Evolutionary conservation across 2,329 filamentous ascomycete species (phyloP).

Genomic region (Cryphonectria radicalis): DNA sequence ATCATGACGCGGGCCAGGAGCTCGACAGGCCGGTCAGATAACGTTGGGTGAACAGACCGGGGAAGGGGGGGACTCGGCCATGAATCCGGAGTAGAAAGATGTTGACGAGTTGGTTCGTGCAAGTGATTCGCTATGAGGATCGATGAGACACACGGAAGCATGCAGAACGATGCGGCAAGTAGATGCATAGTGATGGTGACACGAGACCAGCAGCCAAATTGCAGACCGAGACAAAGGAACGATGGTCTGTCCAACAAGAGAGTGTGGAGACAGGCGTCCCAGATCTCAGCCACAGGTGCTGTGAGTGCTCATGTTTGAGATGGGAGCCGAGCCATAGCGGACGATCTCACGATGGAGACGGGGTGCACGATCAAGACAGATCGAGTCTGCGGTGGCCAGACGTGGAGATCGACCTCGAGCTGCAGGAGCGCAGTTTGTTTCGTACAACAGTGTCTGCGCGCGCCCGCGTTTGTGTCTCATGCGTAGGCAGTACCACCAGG

Average conservation of each 20-base stretch:
- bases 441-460: background rate
- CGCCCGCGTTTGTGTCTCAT: background rate
- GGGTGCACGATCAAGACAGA: background rate
- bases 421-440: background rate
- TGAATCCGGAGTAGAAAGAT: background rate
- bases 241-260: constrained; percentile 14
- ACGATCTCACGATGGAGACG: constrained; percentile 6
- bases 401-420: background rate
- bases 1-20: background rate
- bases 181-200: constrained; percentile 4
- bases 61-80: background rate
- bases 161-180: constrained; percentile 8
- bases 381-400: constrained; percentile 3
- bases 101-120: background rate
- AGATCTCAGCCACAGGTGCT: constrained; percentile 14
- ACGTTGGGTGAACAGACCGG: background rate
- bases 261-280: background rate
- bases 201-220: constrained; percentile 24
- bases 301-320: constrained; percentile 30
- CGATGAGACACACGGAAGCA: constrained; percentile 20
- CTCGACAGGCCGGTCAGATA: background rate
- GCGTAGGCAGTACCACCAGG: background rate
- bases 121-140: constrained; percentile 17
- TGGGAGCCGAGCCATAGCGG: constrained; percentile 21
- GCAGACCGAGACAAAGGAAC: constrained; percentile 22